These are phyloP conservation scores for Phaffomyces opuntiae DNA, from an alignment of 805 yeast species.

Conservation along the genomic window DNA sequence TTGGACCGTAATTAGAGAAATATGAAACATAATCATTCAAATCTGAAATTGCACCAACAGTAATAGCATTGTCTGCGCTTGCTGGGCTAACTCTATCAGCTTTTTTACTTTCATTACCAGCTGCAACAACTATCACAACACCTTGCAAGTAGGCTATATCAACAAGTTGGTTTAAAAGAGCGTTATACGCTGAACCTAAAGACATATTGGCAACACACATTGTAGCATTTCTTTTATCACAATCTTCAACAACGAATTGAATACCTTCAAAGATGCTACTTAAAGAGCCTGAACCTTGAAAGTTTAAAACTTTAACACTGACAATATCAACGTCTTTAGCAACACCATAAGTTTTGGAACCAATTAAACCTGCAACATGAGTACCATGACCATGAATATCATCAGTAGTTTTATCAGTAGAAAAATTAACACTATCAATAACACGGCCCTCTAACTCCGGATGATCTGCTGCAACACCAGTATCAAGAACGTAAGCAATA, in stretches of 20 bases:
- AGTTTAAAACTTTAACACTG: conserved; percentile 64
- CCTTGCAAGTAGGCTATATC: conserved; percentile 70
- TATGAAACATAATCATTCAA: conserved; percentile 57
- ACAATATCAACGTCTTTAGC: conserved; percentile 61
- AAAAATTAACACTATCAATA: conserved; percentile 49
- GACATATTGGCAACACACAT: conserved; percentile 70
- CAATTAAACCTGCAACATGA: conserved; percentile 86
- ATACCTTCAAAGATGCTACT: conserved; percentile 56
- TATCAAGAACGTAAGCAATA: conserved; percentile 72
- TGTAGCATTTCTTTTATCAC: conserved; percentile 26
- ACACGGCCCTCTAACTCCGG: conserved; percentile 62
- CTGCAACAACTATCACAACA: conserved; percentile 67
- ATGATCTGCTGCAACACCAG: conserved; percentile 60
- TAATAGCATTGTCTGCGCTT: conserved; percentile 58
- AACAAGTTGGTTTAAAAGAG: conserved; percentile 65
- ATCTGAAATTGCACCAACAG: conserved; percentile 88
- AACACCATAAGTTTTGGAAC: conserved; percentile 74
- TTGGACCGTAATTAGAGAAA: conserved; percentile 84
- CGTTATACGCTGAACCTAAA: conserved; percentile 63
- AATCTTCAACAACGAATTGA: conserved; percentile 59
- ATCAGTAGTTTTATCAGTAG: conserved; percentile 31
- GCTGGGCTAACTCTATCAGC: conserved; percentile 85
- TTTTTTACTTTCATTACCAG: conserved; percentile 71
- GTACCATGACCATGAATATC: conserved; percentile 88
- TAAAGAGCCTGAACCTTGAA: conserved; percentile 59